These are phyloP conservation scores for Ajuga chamaepitys DNA, from an alignment of 257 asterid genomes.

Conservation along the genomic window DNA sequence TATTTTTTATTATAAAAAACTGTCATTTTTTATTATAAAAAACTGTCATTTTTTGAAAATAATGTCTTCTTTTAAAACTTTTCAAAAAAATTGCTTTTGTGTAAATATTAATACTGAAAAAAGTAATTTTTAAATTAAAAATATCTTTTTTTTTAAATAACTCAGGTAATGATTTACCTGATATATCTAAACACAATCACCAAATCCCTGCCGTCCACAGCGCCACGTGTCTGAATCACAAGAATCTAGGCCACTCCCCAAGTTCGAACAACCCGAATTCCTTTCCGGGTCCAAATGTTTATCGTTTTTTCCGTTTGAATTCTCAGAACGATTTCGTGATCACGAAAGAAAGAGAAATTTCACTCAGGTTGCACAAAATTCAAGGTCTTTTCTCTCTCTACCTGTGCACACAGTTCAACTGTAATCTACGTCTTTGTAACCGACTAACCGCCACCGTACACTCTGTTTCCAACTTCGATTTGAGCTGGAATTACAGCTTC, in stretches of 20 bases:
- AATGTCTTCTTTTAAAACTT: too few relatives aligned
- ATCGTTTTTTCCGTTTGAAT: constrained; percentile 20
- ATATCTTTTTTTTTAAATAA: not conserved
- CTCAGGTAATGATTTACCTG: not conserved
- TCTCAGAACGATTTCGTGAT: constrained; percentile 13
- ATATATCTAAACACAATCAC: not conserved
- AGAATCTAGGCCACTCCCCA: constrained; percentile 13
- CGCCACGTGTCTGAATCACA: not conserved
- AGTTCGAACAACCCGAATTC: constrained; percentile 19
- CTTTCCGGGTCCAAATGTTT: constrained; percentile 24
- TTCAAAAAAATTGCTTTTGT: too few relatives aligned
- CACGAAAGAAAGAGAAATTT: constrained; percentile 2
- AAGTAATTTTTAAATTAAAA: too few relatives aligned
- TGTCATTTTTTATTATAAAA: too few relatives aligned
- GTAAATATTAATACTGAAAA: too few relatives aligned
- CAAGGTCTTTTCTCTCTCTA: constrained; percentile 17
- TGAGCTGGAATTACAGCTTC: constrained; percentile 28
- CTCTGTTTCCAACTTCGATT: constrained; percentile 19
- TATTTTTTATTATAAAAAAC: too few relatives aligned
- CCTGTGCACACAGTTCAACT: constrained; percentile 23
- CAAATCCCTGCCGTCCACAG: constrained; percentile 22
- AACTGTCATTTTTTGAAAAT: too few relatives aligned
- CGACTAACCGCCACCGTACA: not conserved
- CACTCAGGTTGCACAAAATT: constrained; percentile 15
- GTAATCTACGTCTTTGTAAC: constrained; percentile 6